Evolutionary conservation across 768 basidiomycete species (phyloP).

Genomic region (Termitomyces sp.): DNA sequence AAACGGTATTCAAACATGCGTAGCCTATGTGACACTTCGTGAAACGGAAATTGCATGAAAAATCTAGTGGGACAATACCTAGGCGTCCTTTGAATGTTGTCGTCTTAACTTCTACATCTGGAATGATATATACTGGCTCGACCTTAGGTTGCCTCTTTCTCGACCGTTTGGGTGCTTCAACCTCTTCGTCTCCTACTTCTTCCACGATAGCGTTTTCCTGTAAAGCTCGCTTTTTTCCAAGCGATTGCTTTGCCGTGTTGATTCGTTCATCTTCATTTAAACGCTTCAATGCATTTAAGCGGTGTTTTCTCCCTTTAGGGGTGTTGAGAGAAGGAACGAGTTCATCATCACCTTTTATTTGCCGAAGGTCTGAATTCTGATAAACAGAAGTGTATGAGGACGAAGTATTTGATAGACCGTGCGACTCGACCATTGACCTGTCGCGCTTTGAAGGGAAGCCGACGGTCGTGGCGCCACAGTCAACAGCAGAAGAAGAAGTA

Average conservation of each 20-base stretch:
- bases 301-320: background rate
- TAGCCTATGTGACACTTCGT: constrained; percentile 39
- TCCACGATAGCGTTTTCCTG: background rate
- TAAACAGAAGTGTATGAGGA: background rate
- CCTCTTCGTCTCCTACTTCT: background rate
- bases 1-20: constrained; percentile 81
- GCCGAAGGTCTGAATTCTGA: background rate
- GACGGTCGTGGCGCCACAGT: constrained; percentile 1
- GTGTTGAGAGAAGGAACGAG: background rate
- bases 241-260: background rate
- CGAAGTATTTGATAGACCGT: background rate
- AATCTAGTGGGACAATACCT: constrained; percentile 22
- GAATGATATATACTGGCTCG: constrained; percentile 63
- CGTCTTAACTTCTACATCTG: constrained; percentile 58
- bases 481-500: background rate
- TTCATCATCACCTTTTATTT: background rate
- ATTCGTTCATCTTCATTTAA: constrained; percentile 1
- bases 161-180: constrained; percentile 2
- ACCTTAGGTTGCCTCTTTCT: constrained; percentile 23
- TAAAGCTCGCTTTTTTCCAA: background rate
- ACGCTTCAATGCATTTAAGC: background rate
- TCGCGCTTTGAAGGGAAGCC: background rate
- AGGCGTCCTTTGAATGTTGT: constrained; percentile 69
- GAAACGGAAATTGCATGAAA: background rate
- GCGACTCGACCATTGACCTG: background rate